These are phyloP conservation scores for Casuarina equisetifolia DNA, from an alignment of 306 rosid genomes.

Conservation along the genomic window DNA sequence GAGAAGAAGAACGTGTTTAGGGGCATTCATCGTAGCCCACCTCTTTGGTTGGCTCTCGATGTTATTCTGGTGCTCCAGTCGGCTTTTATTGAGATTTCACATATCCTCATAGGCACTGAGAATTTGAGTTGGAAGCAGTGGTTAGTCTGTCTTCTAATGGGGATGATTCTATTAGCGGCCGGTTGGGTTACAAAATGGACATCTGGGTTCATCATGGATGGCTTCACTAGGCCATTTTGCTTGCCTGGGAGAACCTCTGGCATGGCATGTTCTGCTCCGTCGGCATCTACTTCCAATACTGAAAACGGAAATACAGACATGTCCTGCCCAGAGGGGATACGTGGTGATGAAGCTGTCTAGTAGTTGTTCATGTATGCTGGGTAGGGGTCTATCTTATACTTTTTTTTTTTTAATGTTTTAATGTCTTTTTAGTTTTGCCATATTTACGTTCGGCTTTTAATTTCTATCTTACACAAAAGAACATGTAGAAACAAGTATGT, in stretches of 20 bases:
- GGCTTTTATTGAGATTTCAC: conserved; percentile 20
- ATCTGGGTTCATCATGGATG: background rate
- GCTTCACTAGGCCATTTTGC: background rate
- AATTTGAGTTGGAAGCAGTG: conserved; percentile 23
- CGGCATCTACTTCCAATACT: background rate
- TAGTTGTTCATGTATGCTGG: too few relatives aligned
- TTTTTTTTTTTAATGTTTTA: too few relatives aligned
- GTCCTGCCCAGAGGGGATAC: background rate
- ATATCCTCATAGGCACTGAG: background rate
- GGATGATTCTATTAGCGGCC: background rate
- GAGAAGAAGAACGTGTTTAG: conserved; percentile 3
- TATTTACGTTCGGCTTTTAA: too few relatives aligned
- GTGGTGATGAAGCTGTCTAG: too few relatives aligned
- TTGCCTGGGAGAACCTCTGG: background rate
- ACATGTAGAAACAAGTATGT: too few relatives aligned
- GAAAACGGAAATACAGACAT: background rate
- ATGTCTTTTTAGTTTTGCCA: too few relatives aligned
- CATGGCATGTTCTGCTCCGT: background rate
- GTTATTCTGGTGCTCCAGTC: conserved; percentile 5
- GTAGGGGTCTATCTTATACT: too few relatives aligned
- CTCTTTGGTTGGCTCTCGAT: conserved; percentile 19
- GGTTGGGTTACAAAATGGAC: conserved; percentile 19
- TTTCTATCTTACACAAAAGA: too few relatives aligned
- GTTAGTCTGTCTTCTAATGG: conserved; percentile 12
- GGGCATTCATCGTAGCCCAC: background rate